Evolutionary conservation across 2,329 filamentous ascomycete genomes (phyloP), one percentile per base, ranked within the genome.

Genomic region (Drechslerella dactyloides): DNA sequence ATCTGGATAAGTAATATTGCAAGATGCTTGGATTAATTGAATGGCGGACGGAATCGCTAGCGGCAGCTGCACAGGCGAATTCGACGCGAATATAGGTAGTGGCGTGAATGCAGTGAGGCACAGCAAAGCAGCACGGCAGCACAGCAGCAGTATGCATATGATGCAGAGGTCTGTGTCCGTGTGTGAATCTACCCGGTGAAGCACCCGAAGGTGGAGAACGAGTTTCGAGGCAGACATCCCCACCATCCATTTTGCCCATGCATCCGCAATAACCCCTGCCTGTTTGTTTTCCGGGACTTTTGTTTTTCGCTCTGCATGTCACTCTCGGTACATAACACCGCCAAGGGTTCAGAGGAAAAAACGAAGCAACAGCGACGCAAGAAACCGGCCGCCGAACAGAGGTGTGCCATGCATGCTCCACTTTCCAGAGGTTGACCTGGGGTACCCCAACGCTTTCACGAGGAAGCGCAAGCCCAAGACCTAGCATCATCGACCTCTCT

Each of bases 301-400:
- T n/a, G 44, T 65, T 65, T 64, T 64, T 72, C 24, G 11, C 19
- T n/a, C 19, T 17, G 65, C 55, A 65, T 65, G 60, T 65, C 68
- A 65, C 68, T 40, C 50, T 60, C 42, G 68, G 68, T 72, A 72
- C 52, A 60, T 65, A 72, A 72, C 60, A 57, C 65, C 65, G 48
- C 48, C 48, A 63, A 51, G 53, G 27, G 13, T 21, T 56, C 19
- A 52, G 51, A 35, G 17, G 27, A 56, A 64, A 59, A 70, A 70
- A 64, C n/a, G 30, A 64, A 63, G 48, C 48, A 64, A 54, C 51
- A 54, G 42, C 54, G 52, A 50, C 33, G 54, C 57, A 59, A 59
- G 59, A 40, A 30, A 33, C 27, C 53, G 33, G 10, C 54, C 63
- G 24, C 66, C 66, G 64, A 64, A 64, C 40, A 44, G 27, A 60